Base-by-base conservation (phyloP, 148 eudicot genomes). In the Persicaria maculosa region DNA sequence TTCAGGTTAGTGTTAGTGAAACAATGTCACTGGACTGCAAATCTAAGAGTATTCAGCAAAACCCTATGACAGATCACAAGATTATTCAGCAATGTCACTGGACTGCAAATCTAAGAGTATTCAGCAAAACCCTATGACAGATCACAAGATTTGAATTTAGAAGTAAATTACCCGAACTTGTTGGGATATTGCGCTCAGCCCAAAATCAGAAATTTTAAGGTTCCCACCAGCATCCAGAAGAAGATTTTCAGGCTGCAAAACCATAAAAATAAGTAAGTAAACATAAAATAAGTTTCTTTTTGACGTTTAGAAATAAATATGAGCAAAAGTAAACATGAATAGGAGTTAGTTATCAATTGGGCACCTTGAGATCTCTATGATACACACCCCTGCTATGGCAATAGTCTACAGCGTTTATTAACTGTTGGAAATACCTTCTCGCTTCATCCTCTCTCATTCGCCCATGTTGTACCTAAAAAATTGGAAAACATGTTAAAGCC, bases 371-470 rank as follows among this genome's bases (percentile, higher is more conserved):
- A 77, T 94, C 98, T 83, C 98, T 85, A 78, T 94, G 98, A 80
- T 85, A 94, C 40, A 91, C 98, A 76, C 97, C 98, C 89, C 98
- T 86, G 83, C 98, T 91, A 88, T 94, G 98, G 83, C 98, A 94
- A 81, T 91, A 94, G 69, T 94, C 98, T 81, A 94, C 96, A 74
- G 90, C 97, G 84, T 94, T 90, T 70, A 91, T 84, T 67, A 94
- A 88, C 85, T 94, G 98, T 77, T 94, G 98, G 86, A 94, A 91
- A 81, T 94, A 94, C 82, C 85, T 90, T 77, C 98, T 80, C n/a
- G 97, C 97, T 87, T 89, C 98, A 74, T 90, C 90, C 85, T 94
- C 98, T 74, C 73, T 85, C 98, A 94, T 94, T 64, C 97, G 82
- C n/a, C 98, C 97, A 80, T 87, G 80, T 73, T 91, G 87, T 74